Percentiles rank a stretch among this genome's conserved stretches.
These are phyloP conservation scores for Arctium minus DNA, from an alignment of 129 eudicot species.

Conservation along the genomic window DNA sequence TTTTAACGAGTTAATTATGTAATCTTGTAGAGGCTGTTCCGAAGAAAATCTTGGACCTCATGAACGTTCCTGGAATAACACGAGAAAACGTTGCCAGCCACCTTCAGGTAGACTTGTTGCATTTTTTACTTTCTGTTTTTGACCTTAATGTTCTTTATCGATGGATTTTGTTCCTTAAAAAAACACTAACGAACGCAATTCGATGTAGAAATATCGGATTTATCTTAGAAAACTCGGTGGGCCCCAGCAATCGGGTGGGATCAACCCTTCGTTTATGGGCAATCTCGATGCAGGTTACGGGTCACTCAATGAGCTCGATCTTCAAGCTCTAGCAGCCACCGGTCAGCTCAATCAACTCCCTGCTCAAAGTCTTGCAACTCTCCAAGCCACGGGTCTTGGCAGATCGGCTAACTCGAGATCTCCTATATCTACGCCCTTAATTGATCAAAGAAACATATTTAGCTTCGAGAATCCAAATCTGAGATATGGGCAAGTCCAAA, in stretches of 20 bases:
- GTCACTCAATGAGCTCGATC: slow-evolving; percentile 50
- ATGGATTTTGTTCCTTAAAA: not conserved
- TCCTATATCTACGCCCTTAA: slow-evolving; percentile 36
- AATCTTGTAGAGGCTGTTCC: slow-evolving; percentile 83
- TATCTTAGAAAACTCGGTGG: slow-evolving; percentile 82
- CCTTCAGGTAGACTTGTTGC: slow-evolving; percentile 55
- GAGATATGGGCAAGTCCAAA: slow-evolving; percentile 42
- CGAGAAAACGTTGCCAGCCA: slow-evolving; percentile 96
- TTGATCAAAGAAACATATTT: slow-evolving; percentile 61
- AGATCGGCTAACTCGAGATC: slow-evolving; percentile 37
- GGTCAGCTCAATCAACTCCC: slow-evolving; percentile 54
- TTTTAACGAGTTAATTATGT: not conserved
- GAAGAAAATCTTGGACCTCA: slow-evolving; percentile 86
- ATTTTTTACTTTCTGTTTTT: not conserved
- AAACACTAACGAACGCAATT: slow-evolving; percentile 18
- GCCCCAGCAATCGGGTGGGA: slow-evolving; percentile 55
- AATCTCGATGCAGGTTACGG: slow-evolving; percentile 43
- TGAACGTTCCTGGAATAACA: slow-evolving; percentile 90
- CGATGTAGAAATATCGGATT: slow-evolving; percentile 75
- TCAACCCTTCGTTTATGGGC: slow-evolving; percentile 51
- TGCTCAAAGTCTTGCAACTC: slow-evolving; percentile 61
- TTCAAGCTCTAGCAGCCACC: slow-evolving; percentile 70
- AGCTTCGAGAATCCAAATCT: slow-evolving; percentile 55
- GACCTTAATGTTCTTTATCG: not conserved
- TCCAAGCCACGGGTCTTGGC: slow-evolving; percentile 45